These are phyloP conservation scores for Alternaria sp. DNA, from an alignment of 2,329 filamentous ascomycete genomes.

Conservation along the genomic window DNA sequence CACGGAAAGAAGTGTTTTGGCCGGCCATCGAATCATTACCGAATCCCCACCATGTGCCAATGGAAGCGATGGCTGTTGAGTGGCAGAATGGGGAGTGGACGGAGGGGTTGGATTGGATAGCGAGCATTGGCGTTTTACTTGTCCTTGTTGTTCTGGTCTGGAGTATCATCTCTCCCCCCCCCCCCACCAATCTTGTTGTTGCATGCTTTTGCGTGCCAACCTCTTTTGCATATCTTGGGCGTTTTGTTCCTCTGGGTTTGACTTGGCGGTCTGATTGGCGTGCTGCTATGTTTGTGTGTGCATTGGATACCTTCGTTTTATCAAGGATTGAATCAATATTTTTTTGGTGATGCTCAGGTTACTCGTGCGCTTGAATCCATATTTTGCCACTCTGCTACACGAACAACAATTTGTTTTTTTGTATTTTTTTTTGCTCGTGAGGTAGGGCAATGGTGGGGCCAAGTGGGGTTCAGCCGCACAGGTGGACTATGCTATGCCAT, in stretches of 20 bases:
- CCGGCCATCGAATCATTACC: not conserved
- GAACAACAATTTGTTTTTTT: no score
- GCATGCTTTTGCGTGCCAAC: not conserved
- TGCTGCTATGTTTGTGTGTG: not conserved
- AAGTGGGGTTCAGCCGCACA: not conserved
- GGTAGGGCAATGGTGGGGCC: not conserved
- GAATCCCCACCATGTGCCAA: not conserved
- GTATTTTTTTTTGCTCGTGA: not conserved
- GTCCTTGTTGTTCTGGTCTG: conserved; percentile 1
- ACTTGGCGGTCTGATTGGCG: conserved; percentile 1
- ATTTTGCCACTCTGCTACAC: not conserved
- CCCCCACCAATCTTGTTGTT: conserved; percentile 1
- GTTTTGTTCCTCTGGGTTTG: conserved; percentile 7
- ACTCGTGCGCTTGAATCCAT: not conserved
- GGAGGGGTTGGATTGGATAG: conserved; percentile 1
- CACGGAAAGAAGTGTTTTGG: conserved; percentile 1
- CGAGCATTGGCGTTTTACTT: conserved; percentile 5
- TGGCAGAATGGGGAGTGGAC: not conserved
- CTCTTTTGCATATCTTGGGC: conserved; percentile 16
- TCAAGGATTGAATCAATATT: conserved; percentile 1
- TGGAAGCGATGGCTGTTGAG: not conserved
- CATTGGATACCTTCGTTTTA: conserved; percentile 10
- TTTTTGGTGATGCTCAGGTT: not conserved
- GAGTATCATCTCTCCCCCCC: not conserved
- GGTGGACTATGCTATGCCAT: not conserved